A percentile compares a stretch with the other conserved stretches of the same genome.
phyloP scores from a whole-genome alignment of 2,329 filamentous ascomycete genomes.

The Penicillium glabrum region DNA sequence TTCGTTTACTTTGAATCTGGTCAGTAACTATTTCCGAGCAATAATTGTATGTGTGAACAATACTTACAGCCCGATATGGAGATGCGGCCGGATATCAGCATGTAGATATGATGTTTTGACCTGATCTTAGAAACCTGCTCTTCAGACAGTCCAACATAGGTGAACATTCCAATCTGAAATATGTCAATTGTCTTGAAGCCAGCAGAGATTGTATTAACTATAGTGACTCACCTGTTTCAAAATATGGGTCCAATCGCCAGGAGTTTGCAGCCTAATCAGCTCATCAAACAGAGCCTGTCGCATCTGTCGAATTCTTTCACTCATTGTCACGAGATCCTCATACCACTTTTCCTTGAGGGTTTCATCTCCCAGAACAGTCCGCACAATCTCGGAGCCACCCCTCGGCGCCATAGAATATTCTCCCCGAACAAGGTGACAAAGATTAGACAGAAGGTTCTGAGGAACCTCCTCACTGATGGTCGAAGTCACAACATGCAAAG shows the following conservation, averaged over 20 bases:
- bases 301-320: constrained; percentile 15
- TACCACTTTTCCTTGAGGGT: constrained; percentile 9
- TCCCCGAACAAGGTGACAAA: constrained; percentile 16
- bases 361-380: constrained; percentile 10
- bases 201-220: not conserved
- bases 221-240: constrained; percentile 11
- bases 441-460: constrained; percentile 66
- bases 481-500: constrained; percentile 76
- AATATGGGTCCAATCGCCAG: constrained; percentile 19
- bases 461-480: constrained; percentile 63
- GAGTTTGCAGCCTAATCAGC: constrained; percentile 10
- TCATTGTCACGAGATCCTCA: constrained; percentile 17
- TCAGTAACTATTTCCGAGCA: not conserved
- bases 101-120: constrained; percentile 19
- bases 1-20: constrained; percentile 11
- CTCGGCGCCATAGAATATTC: constrained; percentile 20
- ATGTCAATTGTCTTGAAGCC: not conserved
- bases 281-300: constrained; percentile 14
- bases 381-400: constrained; percentile 18
- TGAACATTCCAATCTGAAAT: constrained; percentile 21
- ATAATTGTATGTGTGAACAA: not conserved
- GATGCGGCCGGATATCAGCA: constrained; percentile 19
- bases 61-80: constrained; percentile 21
- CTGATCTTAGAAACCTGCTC: constrained; percentile 13
- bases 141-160: constrained; percentile 15